Evolutionary conservation across 2,329 filamentous ascomycete species (phyloP), one percentile per base, ranked within the genome.

Genomic region (Fusarium buxicola): DNA sequence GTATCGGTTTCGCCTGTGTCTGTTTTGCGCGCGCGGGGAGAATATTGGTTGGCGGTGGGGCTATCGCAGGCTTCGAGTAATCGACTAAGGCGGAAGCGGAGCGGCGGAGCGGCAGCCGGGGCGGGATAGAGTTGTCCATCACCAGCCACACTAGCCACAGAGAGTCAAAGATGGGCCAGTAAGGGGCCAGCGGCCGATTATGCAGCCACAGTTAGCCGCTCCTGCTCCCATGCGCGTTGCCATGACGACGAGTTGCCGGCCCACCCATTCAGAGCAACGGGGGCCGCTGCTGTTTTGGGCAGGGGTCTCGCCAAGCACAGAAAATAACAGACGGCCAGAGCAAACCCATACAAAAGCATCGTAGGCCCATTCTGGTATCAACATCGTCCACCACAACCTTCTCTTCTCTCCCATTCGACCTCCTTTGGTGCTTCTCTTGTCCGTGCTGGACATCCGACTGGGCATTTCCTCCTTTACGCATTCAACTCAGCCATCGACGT

Each of bases 301-400:
- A 54, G 65, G 61, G 60, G 47, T 58, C 58, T 58, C 49, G 49
- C 41, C 27, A 38, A 56, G 40, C 57, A 55, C 56, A 41, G 51
- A 61, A 61, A 71, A 72, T 62, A 72, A 72, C 67, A 72, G 45
- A 41, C 35, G 28, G 28, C 41, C 40, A 35, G 32, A 25, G 32
- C 60, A 52, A 59, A 43, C 56, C 60, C 63, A 60, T 75, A 74
- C 71, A 73, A 75, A 72, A 74, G 71, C 73, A 74, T 71, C 71
- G 63, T 66, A 63, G 64, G 58, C 66, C 66, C 63, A 63, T 58
- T 62, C 61, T 46, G 45, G 56, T 55, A 54, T 55, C 52, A 43
- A 52, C 59, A 56, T 62, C 53, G 49, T 58, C 55, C 70, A 64
- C 63, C 63, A 63, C 63, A 52, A 62, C 55, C 55, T 66, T 65